Evolutionary conservation across 2,329 filamentous ascomycete species (phyloP).

Genomic region (Aspergillus awamori): DNA sequence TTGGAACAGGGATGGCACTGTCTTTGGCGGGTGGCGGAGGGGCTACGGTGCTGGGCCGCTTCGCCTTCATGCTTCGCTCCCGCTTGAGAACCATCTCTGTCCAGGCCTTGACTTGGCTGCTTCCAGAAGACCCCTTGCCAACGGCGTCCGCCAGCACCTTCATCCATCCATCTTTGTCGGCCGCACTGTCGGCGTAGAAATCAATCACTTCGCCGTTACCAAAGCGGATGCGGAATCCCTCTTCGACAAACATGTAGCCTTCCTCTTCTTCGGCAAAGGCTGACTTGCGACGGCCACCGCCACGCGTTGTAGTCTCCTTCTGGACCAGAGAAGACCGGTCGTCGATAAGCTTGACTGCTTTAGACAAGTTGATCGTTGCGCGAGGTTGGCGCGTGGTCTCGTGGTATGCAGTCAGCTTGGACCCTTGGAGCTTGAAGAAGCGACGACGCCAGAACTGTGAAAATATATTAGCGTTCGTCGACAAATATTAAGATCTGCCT

Average conservation of each 20-base stretch:
- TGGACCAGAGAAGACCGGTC: slow-evolving; percentile 82
- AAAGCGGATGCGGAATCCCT: slow-evolving; percentile 97
- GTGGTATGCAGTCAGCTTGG: slow-evolving; percentile 92
- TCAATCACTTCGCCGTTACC: slow-evolving; percentile 98
- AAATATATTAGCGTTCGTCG: slow-evolving; percentile 11
- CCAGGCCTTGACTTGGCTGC: slow-evolving; percentile 58
- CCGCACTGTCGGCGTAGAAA: slow-evolving; percentile 89
- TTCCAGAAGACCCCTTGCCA: slow-evolving; percentile 55
- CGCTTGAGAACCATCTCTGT: slow-evolving; percentile 61
- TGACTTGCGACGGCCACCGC: slow-evolving; percentile 81
- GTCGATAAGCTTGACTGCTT: slow-evolving; percentile 90
- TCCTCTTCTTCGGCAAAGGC: slow-evolving; percentile 98
- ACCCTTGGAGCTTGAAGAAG: slow-evolving; percentile 91
- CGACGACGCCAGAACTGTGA: slow-evolving; percentile 91
- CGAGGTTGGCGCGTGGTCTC: slow-evolving; percentile 93
- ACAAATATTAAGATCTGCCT: slow-evolving; percentile 16
- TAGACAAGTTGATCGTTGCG: slow-evolving; percentile 93
- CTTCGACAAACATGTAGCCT: slow-evolving; percentile 99
- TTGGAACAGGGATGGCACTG: slow-evolving; percentile 20
- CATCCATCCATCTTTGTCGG: slow-evolving; percentile 95
- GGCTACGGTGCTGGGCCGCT: slow-evolving; percentile 22
- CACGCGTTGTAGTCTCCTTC: slow-evolving; percentile 76
- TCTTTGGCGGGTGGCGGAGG: slow-evolving; percentile 31
- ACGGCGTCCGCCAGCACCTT: slow-evolving; percentile 74
- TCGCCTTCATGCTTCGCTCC: slow-evolving; percentile 43